Evolutionary conservation across 2,329 filamentous ascomycete genomes (phyloP).

Genomic region (Penicillium freii): DNA sequence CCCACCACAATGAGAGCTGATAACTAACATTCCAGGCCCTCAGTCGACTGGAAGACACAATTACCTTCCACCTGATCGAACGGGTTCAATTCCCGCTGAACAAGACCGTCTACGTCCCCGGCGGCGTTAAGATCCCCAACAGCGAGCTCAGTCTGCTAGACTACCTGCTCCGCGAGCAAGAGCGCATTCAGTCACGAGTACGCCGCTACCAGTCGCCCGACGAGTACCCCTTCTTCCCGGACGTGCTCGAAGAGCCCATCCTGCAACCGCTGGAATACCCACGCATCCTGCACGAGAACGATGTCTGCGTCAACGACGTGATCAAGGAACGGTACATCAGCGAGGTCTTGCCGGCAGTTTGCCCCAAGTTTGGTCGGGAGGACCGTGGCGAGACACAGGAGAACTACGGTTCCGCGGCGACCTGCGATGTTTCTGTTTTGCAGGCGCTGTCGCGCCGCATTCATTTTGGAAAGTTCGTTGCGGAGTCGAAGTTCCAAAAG

Average conservation of each 20-base stretch:
- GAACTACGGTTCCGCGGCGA: conserved; percentile 92
- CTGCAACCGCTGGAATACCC: conserved; percentile 88
- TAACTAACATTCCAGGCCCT: conserved; percentile 10
- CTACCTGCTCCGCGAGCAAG: conserved; percentile 88
- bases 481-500: conserved; percentile 87
- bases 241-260: conserved; percentile 73
- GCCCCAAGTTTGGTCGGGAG: conserved; percentile 67
- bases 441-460: conserved; percentile 88
- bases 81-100: conserved; percentile 97
- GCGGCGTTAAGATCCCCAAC: conserved; percentile 74
- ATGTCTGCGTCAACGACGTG: conserved; percentile 84
- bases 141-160: conserved; percentile 79
- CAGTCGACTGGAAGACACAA: conserved; percentile 95
- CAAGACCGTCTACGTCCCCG: conserved; percentile 77
- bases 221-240: conserved; percentile 95
- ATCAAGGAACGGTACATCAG: conserved; percentile 84
- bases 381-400: conserved; percentile 84
- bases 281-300: conserved; percentile 78
- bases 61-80: conserved; percentile 95
- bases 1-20: background rate
- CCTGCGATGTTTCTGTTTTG: conserved; percentile 83
- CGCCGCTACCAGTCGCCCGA: conserved; percentile 94
- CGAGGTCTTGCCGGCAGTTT: conserved; percentile 78
- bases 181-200: conserved; percentile 86
- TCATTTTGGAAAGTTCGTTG: conserved; percentile 98